phyloP scores from a whole-genome alignment of 225 moss, liverwort and hornwort genomes.

The Pseudisothecium myosuroides region DNA sequence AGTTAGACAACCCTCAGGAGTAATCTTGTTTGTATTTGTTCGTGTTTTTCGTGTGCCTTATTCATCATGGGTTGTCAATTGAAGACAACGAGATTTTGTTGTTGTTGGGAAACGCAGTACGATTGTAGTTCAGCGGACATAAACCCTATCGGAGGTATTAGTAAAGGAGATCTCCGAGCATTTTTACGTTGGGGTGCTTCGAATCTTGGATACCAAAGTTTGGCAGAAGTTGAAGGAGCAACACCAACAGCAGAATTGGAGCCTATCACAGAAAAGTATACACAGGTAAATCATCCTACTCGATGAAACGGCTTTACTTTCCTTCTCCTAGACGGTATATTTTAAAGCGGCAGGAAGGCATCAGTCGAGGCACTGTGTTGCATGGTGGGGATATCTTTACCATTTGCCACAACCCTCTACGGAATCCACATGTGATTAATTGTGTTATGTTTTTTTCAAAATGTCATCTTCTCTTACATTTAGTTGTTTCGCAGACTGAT shows the following conservation, averaged over 20 bases:
- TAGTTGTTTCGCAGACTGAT: constrained; percentile 38
- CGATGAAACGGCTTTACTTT: neutral
- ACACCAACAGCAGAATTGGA: constrained; percentile 88
- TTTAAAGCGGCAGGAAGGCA: neutral
- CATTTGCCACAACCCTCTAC: neutral
- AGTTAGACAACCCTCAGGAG: neutral
- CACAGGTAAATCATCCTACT: constrained; percentile 28
- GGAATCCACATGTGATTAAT: neutral
- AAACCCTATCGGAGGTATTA: constrained; percentile 92
- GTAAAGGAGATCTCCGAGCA: constrained; percentile 72
- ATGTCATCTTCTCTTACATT: neutral
- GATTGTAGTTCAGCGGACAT: constrained; percentile 92
- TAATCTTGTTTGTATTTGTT: neutral
- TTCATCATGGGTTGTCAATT: neutral
- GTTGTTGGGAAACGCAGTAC: constrained; percentile 34
- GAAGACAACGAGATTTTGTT: neutral
- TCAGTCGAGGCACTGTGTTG: neutral
- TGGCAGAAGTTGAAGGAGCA: constrained; percentile 63
- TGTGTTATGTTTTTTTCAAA: neutral
- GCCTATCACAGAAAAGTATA: constrained; percentile 58
- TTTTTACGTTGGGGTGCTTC: constrained; percentile 74
- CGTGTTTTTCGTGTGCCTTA: neutral
- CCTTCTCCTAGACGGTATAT: neutral
- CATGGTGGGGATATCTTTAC: neutral
- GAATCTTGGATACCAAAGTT: constrained; percentile 72